Conservation (phyloP, 345 rosid genomes). For the Salix arbutifolia region DNA sequence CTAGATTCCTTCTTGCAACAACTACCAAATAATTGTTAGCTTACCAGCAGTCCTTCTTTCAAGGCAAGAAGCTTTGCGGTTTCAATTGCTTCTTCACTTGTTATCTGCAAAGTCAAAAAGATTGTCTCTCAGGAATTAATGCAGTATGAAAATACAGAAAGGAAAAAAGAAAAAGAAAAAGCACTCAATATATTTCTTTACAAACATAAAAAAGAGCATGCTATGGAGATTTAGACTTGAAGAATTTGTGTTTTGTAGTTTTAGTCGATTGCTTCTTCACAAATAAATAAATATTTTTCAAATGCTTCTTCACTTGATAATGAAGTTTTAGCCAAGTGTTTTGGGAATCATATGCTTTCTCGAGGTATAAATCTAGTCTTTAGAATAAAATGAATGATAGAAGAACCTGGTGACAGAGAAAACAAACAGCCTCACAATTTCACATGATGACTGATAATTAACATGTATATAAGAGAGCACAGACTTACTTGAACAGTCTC, state of each 20-base stretch:
- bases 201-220: not conserved
- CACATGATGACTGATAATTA: not conserved
- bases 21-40: not conserved
- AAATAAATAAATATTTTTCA: no score
- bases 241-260: not conserved
- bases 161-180: not conserved
- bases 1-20: not conserved
- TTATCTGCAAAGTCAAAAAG: conserved; percentile 27
- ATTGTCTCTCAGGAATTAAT: not conserved
- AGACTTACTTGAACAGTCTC: conserved; percentile 76
- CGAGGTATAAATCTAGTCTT: not conserved
- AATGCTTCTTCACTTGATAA: no score
- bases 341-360: not conserved
- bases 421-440: not conserved
- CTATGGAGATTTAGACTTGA: not conserved
- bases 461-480: not conserved
- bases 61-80: conserved; percentile 49
- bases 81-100: conserved; percentile 48
- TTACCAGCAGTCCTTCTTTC: conserved; percentile 61
- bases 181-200: not conserved
- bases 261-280: no score
- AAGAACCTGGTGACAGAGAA: not conserved
- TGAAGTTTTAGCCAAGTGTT: not conserved
- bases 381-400: not conserved
- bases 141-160: not conserved